Evolutionary conservation across 768 basidiomycete species (phyloP).

Genomic region (Rhizopogon vulgaris): DNA sequence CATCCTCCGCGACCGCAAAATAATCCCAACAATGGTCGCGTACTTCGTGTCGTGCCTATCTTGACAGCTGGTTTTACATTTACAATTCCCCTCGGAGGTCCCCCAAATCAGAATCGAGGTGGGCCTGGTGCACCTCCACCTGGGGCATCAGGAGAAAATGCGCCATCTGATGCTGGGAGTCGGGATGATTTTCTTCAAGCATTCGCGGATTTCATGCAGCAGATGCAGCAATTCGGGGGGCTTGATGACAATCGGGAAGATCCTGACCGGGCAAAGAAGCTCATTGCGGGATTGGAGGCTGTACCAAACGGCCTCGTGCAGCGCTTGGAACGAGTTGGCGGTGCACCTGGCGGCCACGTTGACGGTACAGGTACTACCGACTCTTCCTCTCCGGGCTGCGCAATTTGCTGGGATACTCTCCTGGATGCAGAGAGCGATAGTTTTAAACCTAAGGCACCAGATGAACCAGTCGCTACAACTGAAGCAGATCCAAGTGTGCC

Average conservation of each 20-base stretch:
- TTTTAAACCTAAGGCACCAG: slow-evolving; percentile 12
- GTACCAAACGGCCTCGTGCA: slow-evolving; percentile 63
- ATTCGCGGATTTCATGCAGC: slow-evolving; percentile 23
- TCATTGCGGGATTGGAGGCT: slow-evolving; percentile 58
- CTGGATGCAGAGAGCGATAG: slow-evolving; percentile 40
- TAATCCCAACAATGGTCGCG: slow-evolving; percentile 18
- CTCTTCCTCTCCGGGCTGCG: slow-evolving; percentile 42
- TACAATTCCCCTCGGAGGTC: slow-evolving; percentile 28
- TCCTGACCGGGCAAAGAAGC: slow-evolving; percentile 57
- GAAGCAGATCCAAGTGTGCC: slow-evolving; percentile 7
- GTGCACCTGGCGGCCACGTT: slow-evolving; percentile 27
- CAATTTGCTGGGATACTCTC: slow-evolving; percentile 72
- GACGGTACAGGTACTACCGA: slow-evolving; percentile 29
- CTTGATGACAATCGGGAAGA: slow-evolving; percentile 45
- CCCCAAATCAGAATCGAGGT: slow-evolving; percentile 5
- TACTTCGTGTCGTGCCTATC: slow-evolving; percentile 16
- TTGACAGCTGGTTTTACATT: slow-evolving; percentile 28
- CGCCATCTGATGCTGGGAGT: not conserved
- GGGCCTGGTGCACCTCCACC: slow-evolving; percentile 3
- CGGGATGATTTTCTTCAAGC: slow-evolving; percentile 19
- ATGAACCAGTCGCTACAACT: slow-evolving; percentile 2
- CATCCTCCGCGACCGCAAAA: slow-evolving; percentile 13
- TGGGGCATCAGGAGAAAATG: not conserved
- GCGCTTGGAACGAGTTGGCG: slow-evolving; percentile 49
- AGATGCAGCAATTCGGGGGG: slow-evolving; percentile 13